Evolutionary conservation across 1,284 basidiomycete species (phyloP), one percentile per base, ranked within the genome.

Genomic region (Cryptococcus neoformans): DNA sequence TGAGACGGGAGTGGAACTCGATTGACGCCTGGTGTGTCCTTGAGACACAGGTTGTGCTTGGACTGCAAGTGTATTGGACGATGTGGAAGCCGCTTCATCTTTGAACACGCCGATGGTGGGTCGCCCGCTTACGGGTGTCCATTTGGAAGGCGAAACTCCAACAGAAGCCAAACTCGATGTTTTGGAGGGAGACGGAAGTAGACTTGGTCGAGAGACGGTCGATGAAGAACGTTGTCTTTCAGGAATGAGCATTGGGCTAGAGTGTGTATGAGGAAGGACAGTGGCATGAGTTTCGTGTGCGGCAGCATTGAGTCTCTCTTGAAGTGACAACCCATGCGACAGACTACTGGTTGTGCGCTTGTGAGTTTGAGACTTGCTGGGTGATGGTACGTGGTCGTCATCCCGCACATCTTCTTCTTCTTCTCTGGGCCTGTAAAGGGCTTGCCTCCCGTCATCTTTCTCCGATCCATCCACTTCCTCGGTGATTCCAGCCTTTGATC

Each of bases 231-330:
- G 55, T 14, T 48, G 49, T 7, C 62, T 37, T 1, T 50, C 39
- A 2, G 55, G 50, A n/a, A 60, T 51, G n/a, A 46, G 21, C 40
- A 57, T 44, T 9, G 54, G 53, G 12, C 16, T 41, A 12, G 40
- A 41, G 28, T 28, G 28, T 7, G 14, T 40, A 38, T 3, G 44
- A 11, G 36, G 12, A 36, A 21, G 14, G 9, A 49, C 35, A 5
- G 60, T 36, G 0, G 55, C 34, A 16, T 57, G 53, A 6, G 53
- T 51, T 3, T 54, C 55, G 12, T 63, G 61, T 6, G 72, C 70
- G 0, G 71, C 72, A 7, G 73, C 71, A 42, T 67, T 66, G 37
- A 76, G 58, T 34, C 72, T 62, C 40, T 74, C 72, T 54, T 74
- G 68, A 11, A 41, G 40, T 41, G 11, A 16, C 40, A 16, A 16